These are phyloP conservation scores for Candida bentonensis DNA, from an alignment of 805 yeast species.

Conservation along the genomic window DNA sequence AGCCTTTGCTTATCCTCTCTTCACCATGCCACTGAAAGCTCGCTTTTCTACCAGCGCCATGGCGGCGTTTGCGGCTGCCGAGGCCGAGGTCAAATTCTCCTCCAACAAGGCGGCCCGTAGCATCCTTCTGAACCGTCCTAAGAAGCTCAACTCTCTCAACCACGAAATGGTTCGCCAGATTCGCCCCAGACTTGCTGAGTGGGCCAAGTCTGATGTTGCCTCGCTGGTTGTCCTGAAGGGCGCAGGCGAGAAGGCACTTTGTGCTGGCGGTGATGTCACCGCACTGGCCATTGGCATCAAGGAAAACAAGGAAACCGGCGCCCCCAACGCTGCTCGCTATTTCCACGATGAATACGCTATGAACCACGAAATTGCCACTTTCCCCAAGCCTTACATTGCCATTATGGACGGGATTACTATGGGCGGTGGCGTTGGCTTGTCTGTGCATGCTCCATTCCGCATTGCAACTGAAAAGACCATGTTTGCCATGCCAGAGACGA, in stretches of 20 bases:
- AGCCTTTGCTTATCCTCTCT: background rate
- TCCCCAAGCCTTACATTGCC: conserved; percentile 73
- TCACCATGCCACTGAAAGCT: background rate
- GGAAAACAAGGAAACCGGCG: conserved; percentile 29
- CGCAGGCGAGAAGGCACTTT: conserved; percentile 49
- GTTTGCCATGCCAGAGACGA: conserved; percentile 97
- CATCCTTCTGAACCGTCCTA: conserved; percentile 63
- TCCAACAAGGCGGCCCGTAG: conserved; percentile 54
- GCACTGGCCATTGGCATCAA: conserved; percentile 39
- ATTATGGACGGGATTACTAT: conserved; percentile 84
- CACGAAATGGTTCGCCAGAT: conserved; percentile 61
- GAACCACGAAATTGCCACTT: conserved; percentile 69
- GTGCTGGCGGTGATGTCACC: conserved; percentile 96
- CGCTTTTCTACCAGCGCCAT: background rate
- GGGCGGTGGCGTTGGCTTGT: conserved; percentile 96
- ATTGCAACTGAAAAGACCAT: conserved; percentile 83
- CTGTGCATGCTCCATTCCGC: conserved; percentile 85
- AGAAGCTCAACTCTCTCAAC: conserved; percentile 75
- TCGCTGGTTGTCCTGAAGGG: conserved; percentile 58
- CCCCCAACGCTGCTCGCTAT: conserved; percentile 41
- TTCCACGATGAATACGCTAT: conserved; percentile 72
- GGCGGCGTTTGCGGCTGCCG: background rate
- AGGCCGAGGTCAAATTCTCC: conserved; percentile 48
- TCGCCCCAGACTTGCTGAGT: conserved; percentile 61
- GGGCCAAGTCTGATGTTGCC: conserved; percentile 51